These are phyloP conservation scores for Candida glaebosa DNA, from an alignment of 805 yeast genomes.

Conservation along the genomic window DNA sequence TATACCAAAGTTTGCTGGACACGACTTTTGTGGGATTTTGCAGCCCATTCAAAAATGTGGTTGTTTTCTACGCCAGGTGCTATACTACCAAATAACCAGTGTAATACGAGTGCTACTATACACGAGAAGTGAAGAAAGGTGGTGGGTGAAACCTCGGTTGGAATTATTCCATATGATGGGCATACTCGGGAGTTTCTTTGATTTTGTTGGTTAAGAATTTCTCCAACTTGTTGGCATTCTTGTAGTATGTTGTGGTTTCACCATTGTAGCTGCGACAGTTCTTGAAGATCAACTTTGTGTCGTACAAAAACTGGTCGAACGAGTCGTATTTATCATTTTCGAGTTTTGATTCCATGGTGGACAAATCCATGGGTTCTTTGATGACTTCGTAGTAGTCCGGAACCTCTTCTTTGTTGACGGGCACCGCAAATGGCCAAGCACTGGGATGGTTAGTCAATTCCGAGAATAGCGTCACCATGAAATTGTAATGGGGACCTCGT, in stretches of 20 bases:
- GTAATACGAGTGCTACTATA: background rate
- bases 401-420: conserved; percentile 91
- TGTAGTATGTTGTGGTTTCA: conserved; percentile 91
- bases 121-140: background rate
- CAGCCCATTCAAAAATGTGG: background rate
- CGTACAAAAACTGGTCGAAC: conserved; percentile 89
- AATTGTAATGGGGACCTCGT: conserved; percentile 90
- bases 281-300: conserved; percentile 78
- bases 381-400: conserved; percentile 95
- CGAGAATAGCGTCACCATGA: conserved; percentile 82
- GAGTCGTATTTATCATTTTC: conserved; percentile 89
- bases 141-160: too few species aligned
- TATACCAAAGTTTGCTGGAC: background rate
- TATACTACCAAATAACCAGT: too few species aligned
- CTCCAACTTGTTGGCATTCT: conserved; percentile 91
- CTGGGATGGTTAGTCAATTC: conserved; percentile 94
- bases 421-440: conserved; percentile 96
- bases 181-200: conserved; percentile 88
- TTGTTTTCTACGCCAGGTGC: too few species aligned
- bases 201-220: conserved; percentile 80
- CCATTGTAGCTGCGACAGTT: conserved; percentile 92
- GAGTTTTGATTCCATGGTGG: conserved; percentile 90
- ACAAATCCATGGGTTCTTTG: conserved; percentile 96
- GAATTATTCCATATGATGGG: conserved; percentile 68
- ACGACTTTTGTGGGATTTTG: too few species aligned